Evolutionary conservation across 306 rosid species (phyloP), one percentile per base, ranked within the genome.

Genomic region (Hippophae tibetana): DNA sequence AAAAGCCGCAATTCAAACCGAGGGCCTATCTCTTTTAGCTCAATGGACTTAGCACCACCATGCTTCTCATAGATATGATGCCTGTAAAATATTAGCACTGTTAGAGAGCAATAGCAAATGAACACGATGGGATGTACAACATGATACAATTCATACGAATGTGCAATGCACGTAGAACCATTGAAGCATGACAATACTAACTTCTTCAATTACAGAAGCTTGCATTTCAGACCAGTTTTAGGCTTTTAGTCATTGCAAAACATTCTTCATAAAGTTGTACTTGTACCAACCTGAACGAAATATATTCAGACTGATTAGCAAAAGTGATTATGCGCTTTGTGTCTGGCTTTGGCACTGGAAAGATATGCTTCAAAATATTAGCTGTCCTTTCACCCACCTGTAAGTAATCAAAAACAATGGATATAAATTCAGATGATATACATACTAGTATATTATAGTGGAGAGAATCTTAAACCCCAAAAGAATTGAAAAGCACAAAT

Each of bases 301-400:
- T 65, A 62, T 79, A 85, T 69, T 92, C 96, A 52, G 87, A 84
- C 65, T 78, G 76, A 78, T 92, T 92, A 40, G 89, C 73, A 57
- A 87, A 85, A 54, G 98, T 85, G 58, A 87, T 75, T 18, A 92
- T 76, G 25, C 98, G 95, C 61, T 88, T 92, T 3, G 93, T 79
- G 74, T 92, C 96, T 9, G 84, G 87, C 85, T 92, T 92, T 49
- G 99, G 96, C 72, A 83, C 86, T 1, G 96, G 98, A 67, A 90
- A 87, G 47, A 90, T 89, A 76, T 87, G 66, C 79, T 85, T 87
- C 67, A 92, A 73, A 77, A 92, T 79, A 76, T 80, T 92, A 58
- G 88, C 84, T 40, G 95, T 60, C 76, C 96, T 80, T 66, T 81
- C 88, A 66, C 98, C 95, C 47, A 87, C 74, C 98, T 92, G 76